These are phyloP conservation scores for Exsudoporus frostii DNA, from an alignment of 768 basidiomycete species.

Conservation along the genomic window DNA sequence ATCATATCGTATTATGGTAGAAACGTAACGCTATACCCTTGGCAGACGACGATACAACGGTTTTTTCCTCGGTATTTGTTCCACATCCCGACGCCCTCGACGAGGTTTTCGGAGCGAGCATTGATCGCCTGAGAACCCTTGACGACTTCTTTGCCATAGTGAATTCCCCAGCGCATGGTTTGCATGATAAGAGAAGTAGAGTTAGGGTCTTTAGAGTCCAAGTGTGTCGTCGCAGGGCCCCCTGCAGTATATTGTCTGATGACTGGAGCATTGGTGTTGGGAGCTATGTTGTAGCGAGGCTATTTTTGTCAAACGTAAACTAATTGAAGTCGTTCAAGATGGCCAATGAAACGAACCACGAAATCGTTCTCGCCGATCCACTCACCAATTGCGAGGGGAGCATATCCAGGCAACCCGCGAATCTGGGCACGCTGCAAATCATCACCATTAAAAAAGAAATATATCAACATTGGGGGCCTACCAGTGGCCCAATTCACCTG, in stretches of 20 bases:
- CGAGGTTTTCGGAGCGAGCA: conserved; percentile 79
- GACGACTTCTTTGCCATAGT: conserved; percentile 53
- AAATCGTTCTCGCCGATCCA: conserved; percentile 64
- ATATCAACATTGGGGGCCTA: not conserved
- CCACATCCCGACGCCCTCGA: conserved; percentile 83
- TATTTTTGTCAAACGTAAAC: not conserved
- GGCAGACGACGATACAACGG: conserved; percentile 79
- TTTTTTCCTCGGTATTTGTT: conserved; percentile 73
- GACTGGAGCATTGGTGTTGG: conserved; percentile 75
- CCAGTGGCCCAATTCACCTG: conserved; percentile 30
- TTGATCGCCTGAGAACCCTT: conserved; percentile 82
- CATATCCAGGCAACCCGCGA: conserved; percentile 39
- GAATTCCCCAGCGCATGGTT: conserved; percentile 90
- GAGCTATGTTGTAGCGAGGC: conserved; percentile 80
- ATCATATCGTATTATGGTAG: not conserved
- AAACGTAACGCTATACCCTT: conserved; percentile 49
- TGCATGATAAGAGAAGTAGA: conserved; percentile 53
- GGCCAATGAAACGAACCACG: conserved; percentile 33
- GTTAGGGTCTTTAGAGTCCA: conserved; percentile 1
- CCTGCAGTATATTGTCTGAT: conserved; percentile 43
- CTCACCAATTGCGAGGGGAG: conserved; percentile 44
- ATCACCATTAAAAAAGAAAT: not conserved
- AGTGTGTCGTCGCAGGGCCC: not conserved
- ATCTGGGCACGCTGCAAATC: conserved; percentile 25
- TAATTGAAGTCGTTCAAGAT: not conserved